These are phyloP conservation scores for Silene conica DNA, from an alignment of 148 eudicot species.

Conservation along the genomic window DNA sequence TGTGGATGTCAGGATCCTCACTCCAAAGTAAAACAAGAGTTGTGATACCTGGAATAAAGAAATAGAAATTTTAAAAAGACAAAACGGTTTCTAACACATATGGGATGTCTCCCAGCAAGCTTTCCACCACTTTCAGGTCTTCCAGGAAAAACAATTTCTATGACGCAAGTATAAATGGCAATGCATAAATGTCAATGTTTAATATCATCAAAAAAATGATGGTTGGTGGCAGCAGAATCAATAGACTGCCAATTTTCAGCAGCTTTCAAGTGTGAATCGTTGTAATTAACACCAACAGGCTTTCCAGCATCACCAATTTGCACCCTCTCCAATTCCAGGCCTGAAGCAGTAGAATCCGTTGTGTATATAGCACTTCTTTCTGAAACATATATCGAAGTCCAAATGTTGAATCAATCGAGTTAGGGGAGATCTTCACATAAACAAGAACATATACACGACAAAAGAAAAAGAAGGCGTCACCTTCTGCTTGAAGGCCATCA, in stretches of 20 bases:
- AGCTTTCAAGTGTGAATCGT: constrained; percentile 31
- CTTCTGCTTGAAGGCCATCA: constrained; percentile 30
- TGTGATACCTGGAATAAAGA: too few relatives aligned
- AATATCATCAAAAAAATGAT: constrained; percentile 26
- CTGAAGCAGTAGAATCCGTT: constrained; percentile 26
- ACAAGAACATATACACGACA: neutral
- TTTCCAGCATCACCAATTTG: constrained; percentile 18
- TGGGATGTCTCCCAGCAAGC: constrained; percentile 34
- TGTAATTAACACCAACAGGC: constrained; percentile 24
- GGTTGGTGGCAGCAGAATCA: constrained; percentile 31
- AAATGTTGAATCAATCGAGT: constrained; percentile 10
- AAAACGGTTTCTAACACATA: too few relatives aligned
- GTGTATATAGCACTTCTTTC: constrained; percentile 31
- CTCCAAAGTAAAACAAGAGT: too few relatives aligned
- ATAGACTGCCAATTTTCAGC: constrained; percentile 23
- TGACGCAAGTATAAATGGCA: neutral
- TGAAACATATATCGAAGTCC: constrained; percentile 21
- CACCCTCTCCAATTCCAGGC: constrained; percentile 26
- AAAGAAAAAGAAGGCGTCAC: constrained; percentile 24
- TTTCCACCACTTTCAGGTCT: constrained; percentile 63
- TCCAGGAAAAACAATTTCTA: constrained; percentile 88
- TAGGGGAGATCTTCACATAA: neutral
- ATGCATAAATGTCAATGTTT: constrained; percentile 21
- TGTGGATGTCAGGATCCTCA: too few relatives aligned
- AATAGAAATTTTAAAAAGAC: too few relatives aligned